Evolutionary conservation across 78 protist genomes (phyloP), one percentile per base, ranked within the genome.

Genomic region (Emiliania huxleyi): DNA sequence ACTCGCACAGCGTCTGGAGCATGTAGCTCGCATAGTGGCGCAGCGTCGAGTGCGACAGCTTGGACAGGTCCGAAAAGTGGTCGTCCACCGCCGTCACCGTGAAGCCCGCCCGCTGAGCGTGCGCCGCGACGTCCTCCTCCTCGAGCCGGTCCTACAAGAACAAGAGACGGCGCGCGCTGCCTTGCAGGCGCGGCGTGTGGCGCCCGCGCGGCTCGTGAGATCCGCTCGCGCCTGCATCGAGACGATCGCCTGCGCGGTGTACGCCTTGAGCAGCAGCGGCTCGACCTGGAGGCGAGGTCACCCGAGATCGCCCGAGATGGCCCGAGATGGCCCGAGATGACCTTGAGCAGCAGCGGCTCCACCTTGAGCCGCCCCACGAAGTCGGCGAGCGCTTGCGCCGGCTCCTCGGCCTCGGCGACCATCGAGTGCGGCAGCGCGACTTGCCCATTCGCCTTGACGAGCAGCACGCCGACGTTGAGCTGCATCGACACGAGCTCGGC

Each of bases 221-320:
- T 8, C 15, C 8, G 62, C 62, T 8, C 62, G 8, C 15, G 62
- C 62, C 62, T 52, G n/a, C 73, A 62, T 62, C 73, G 73, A 23
- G 44, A 37, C 40, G 44, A 73, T 33, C 19, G 83, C 83, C 43
- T 73, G 83, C 38, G 83, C 42, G 5, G 83, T 73, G 83, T 73
- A 73, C 43, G 83, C 83, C 43, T 73, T 73, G 83, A 73, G 83
- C 45, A 73, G 44, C 45, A 73, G 83, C 26, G 83, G 83, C 83
- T 73, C 83, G 19, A 21, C 1, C 35, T 33, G 12, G 35, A 73
- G 35, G 35, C 73, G 73, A n/a, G n/a, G n/a, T n/a, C n/a, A n/a
- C n/a, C n/a, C n/a, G n/a, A n/a, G n/a, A n/a, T n/a, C n/a, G n/a
- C n/a, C n/a, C n/a, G n/a, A n/a, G n/a, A n/a, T n/a, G n/a, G n/a